Evolutionary conservation across 768 basidiomycete species (phyloP), one percentile per base, ranked within the genome.

Genomic region (Leccinum disarticulatum): DNA sequence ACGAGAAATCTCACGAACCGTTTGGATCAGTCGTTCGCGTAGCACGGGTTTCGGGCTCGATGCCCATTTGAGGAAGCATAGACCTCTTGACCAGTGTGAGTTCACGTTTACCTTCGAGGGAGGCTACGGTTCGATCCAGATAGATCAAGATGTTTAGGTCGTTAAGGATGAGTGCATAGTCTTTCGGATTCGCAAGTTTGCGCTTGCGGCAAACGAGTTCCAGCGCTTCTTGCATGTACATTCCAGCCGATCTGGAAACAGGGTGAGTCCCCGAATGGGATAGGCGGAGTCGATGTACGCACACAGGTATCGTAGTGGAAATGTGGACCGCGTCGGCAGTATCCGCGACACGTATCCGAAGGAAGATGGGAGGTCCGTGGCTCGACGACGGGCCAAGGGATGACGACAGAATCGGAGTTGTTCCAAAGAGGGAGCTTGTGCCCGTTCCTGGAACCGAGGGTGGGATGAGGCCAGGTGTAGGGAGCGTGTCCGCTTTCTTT

Each of bases 221-320:
- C 25, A 97, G 82, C 1, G 93, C 92, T 73, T 98, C 96, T 66
- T 95, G 94, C 85, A 98, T 90, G 72, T 98, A 98, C 88, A 94
- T 97, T 9, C 91, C 93, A 14, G 91, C 87, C 9, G 93, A 87
- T 6, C 89, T 92, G 38, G 10, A 61, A 0, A 19, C 31, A 8
- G 33, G 5, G 27, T 52, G 51, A 61, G 52, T 4, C 49, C 19
- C 31, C 36, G 47, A 43, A 43, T 25, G 2, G 33, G 43, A 28
- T 31, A 9, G 27, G 10, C 1, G 6, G 30, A 27, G 33, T n/a
- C 6, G 22, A 27, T 27, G 30, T 5, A 78, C 91, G 56, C 81
- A 96, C 92, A 93, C 94, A 38, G 88, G 88, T 66, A 97, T 92
- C 0, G 94, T 95, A 0, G 93, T 95, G 0, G 86, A 92, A 52